Percentiles rank a stretch among this genome's conserved stretches.
Conservation (phyloP, 306 rosid genomes). For the Sphenostylis stenocarpa region DNA sequence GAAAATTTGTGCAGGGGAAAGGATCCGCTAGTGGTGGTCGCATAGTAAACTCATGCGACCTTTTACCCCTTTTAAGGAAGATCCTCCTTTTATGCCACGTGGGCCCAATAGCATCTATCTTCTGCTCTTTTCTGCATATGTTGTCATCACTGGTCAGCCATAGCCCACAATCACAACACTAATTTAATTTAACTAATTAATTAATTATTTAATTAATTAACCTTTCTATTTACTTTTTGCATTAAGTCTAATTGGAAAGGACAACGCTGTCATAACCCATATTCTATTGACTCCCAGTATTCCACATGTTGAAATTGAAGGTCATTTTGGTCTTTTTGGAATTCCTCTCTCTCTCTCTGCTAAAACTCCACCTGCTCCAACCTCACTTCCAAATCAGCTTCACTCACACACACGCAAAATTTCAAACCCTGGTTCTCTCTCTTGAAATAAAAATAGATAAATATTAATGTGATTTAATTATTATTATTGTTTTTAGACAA, state of each 20-base stretch:
- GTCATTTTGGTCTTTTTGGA: conserved; percentile 30
- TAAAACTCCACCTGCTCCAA: conserved; percentile 20
- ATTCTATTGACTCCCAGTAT: conserved; percentile 2
- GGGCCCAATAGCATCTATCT: conserved; percentile 30
- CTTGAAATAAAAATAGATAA: background rate
- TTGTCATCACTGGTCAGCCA: conserved; percentile 27
- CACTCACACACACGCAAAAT: background rate
- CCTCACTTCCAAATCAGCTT: background rate
- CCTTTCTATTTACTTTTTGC: background rate
- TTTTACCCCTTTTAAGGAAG: conserved; percentile 45
- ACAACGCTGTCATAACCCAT: conserved; percentile 38
- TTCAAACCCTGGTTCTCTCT: background rate
- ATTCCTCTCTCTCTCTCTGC: background rate
- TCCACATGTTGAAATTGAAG: conserved; percentile 39
- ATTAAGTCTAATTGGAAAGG: conserved; percentile 26
- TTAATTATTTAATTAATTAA: conserved; percentile 34
- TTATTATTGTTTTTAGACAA: background rate
- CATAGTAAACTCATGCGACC: conserved; percentile 33
- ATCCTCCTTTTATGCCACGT: conserved; percentile 51
- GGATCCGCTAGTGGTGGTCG: conserved; percentile 12
- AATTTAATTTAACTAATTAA: background rate
- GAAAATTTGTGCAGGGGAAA: background rate
- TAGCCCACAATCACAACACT: conserved; percentile 7
- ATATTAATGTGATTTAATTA: too few species aligned
- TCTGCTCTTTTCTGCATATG: conserved; percentile 19